Evolutionary conservation across 2,329 filamentous ascomycete species (phyloP), one percentile per base, ranked within the genome.

Genomic region (Calonectria naviculata): DNA sequence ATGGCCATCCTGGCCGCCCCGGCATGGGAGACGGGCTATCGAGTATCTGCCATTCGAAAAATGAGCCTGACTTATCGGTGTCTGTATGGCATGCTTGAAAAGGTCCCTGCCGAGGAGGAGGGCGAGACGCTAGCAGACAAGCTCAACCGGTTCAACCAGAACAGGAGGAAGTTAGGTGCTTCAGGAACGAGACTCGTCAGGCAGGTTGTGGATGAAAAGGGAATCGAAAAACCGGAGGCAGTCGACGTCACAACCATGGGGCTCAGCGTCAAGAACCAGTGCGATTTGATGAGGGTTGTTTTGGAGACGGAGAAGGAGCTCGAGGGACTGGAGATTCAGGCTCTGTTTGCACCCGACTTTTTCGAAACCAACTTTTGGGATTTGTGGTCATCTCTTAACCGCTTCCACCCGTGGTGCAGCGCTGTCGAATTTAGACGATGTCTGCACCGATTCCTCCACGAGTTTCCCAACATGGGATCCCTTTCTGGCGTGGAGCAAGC

Each of bases 301-400:
- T 74, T 78, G 0, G 77, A 78, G 26, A 78, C 74, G 1, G 77
- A 78, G 21, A 75, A 78, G 10, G 73, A 77, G 41, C 29, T 78
- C 2, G 77, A 78, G 17, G 77, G 77, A 0, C 63, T 78, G 3
- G 77, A 78, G 75, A 78, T 78, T 2, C 77, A 78, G 21, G 71
- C 75, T 0, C n/a, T 78, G 2, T 78, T 78, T 5, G 77, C 70
- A 8, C 77, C 77, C 0, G 74, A 78, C 47, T 78, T 78, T 15
- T 78, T 78, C 21, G 77, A 78, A 62, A 78, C 77, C 2, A 78
- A 78, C 10, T 78, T 78, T 15, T 78, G 77, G 77, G 77, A 78
- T 19, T 26, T 78, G 1, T 78, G 77, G 77, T 78, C 77, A 2
- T 78, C 77, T 1, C 77, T 78, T 13, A 78, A 78, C 34, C 70